Base-by-base conservation (phyloP, 768 basidiomycete species). In the Tylopilus subfusipes region DNA sequence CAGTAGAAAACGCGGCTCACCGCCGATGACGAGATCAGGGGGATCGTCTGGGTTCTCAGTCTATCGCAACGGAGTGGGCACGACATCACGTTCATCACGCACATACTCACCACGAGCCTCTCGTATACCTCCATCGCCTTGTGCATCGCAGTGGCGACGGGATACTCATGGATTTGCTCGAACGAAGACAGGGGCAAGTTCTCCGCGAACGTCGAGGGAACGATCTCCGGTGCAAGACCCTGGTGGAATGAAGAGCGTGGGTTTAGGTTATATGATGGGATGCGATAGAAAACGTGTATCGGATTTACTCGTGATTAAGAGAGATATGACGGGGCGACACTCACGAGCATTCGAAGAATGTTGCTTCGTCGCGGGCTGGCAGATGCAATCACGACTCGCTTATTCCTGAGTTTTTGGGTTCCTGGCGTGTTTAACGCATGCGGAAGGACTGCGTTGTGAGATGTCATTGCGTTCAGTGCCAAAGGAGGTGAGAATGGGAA, bases 61-160 rank as follows among this genome's bases (percentile, higher is more conserved):
- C 80, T 84, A 51, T 24, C 31, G 30, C 29, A 3, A 30, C 7
- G 16, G 13, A 12, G 33, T 34, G 4, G 16, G 33, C 10, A 14
- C 16, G 36, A 44, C 51, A 29, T 30, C 30, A 19, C 43, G 2
- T 12, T 7, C 22, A 5, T 18, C 4, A 18, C 12, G 34, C 12
- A 36, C 18, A 36, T 18, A 31, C 83, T 62, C 61, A 85, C 81
- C 46, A 90, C 84, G n/a, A 93, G 75, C n/a, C 84, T 75, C 69
- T 87, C 82, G 65, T 94, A 94, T 21, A 93, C 95, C 68, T 94
- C 90, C 38, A 87, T 84, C 27, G 83, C 95, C 80, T 90, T 89
- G 61, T 87, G 81, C 3, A 78, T 80, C 12, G 87, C 87, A 0
- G 88, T 93, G 5, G 88, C 79, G 8, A 88, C 84, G 0, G 88